Evolutionary conservation across 768 basidiomycete genomes (phyloP), one percentile per base, ranked within the genome.

Genomic region (Trametes meyenii): DNA sequence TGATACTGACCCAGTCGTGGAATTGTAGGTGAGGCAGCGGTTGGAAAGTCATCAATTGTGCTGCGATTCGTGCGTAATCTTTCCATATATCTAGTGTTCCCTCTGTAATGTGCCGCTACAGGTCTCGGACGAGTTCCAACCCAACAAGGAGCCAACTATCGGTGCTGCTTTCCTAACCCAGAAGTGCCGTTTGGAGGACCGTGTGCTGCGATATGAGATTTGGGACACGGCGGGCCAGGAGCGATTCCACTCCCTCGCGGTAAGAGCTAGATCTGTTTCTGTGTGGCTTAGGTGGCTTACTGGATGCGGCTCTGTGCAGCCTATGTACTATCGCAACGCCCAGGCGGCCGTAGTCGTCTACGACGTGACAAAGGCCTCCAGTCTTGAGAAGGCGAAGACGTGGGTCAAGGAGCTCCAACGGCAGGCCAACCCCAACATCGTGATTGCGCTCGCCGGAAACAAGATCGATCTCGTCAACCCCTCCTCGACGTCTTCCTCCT

Each of bases 371-470:
- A 97, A 98, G 76, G 91, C 93, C 46, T 84, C 90, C 59, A 96
- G 94, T 70, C 82, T 99, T 60, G 96, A 98, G 75, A 98, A 98
- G 75, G 97, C 97, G 56, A 98, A 98, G 80, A 94, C 96, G 33
- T 99, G 97, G 97, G 95, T 99, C 60, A 98, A 97, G 79, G 97
- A 99, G 76, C 83, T 99, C 23, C 97, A 99, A 74, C 87, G 97
- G 66, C 97, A 99, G 72, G 97, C 97, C 23, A 97, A 98, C 73
- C 96, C 96, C 38, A 98, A 98, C 74, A 98, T 98, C 71, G 96
- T 99, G 72, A 98, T 99, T 69, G 96, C 96, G 6, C 87, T 99
- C 53, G 94, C 94, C 12, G 97, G 97, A 33, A 99, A 99, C 84
- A 98, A 99, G 77, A 85, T 98, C 64, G 89, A 98, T 78, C 84